Base-by-base conservation (phyloP, 2,329 filamentous ascomycete genomes). In the Aspergillus carbonarius region DNA sequence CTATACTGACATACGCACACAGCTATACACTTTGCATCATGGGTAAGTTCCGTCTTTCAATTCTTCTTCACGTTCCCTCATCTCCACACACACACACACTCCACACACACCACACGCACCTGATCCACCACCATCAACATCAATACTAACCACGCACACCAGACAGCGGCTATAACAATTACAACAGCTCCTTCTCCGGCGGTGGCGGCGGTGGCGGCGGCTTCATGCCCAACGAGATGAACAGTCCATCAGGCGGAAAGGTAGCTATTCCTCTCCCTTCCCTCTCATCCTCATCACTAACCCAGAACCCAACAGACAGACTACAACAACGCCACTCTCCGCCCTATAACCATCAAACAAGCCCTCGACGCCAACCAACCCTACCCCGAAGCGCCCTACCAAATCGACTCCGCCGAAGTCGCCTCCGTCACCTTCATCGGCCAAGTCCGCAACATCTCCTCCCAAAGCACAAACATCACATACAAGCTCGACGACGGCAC, bases 401-500 rank as follows among this genome's bases (percentile, higher is more conserved):
- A 87, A 63, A 90, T 98, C 69, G 95, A 98, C 78, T 88, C 87
- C 64, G 78, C 82, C 48, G 84, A 89, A 63, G 81, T 93, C 61
- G 88, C 87, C 42, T 84, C 93, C 79, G 81, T 96, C 62, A 93
- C 90, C 30, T 88, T 98, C 66, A 86, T 99, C 60, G 95, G 91
- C 54, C 93, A 97, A 81, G 88, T 99, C 68, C 91, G 92, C 73
- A 88, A 88, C 77, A 87, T 97, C 76, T 90, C 86, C 72, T 84
- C 85, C n/a, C 92, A 96, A 79, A 85, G 89, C 40, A 97, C 93
- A 66, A 96, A 96, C 79, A 87, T 92, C 66, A 96, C 91, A 47
- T 96, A 96, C 83, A 90, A 88, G 70, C 81, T 99, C 68, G 95
- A 99, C 78, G 95, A 99, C 76, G 95, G 95, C 73, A 99, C 96